Evolutionary conservation across 371 early-diverging fungal genomes (phyloP).

Genomic region (Mortierella sp.): DNA sequence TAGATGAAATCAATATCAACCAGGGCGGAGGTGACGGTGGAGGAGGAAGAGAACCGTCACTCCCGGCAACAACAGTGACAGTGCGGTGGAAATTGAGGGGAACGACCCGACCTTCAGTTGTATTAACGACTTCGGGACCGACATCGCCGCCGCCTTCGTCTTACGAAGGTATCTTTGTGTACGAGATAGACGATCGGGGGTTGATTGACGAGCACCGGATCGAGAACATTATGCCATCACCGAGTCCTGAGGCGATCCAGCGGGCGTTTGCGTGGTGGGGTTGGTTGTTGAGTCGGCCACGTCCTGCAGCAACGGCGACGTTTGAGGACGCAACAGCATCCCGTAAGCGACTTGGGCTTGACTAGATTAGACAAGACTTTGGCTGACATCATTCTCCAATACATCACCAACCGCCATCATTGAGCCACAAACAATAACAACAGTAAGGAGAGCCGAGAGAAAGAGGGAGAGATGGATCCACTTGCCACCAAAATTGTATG

Average conservation of each 20-base stretch:
- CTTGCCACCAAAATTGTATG: neutral
- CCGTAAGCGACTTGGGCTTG: conserved; percentile 38
- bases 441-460: neutral
- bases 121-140: conserved; percentile 49
- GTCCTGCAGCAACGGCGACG: conserved; percentile 37
- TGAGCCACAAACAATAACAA: neutral
- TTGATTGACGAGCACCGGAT: conserved; percentile 70
- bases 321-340: conserved; percentile 16
- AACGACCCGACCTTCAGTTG: conserved; percentile 58
- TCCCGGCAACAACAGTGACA: conserved; percentile 40
- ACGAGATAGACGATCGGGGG: conserved; percentile 65
- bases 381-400: neutral
- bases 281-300: conserved; percentile 46
- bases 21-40: neutral
- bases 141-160: conserved; percentile 50
- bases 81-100: conserved; percentile 71
- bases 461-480: neutral
- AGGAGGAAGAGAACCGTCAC: neutral
- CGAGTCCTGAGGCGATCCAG: conserved; percentile 65
- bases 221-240: conserved; percentile 71
- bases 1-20: conserved; percentile 6
- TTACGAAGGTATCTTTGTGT: conserved; percentile 65
- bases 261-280: conserved; percentile 59
- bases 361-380: conserved; percentile 10
- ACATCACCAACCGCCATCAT: neutral